phyloP scores from a whole-genome alignment of 148 eudicot species.

The Vaccinium darrowii region DNA sequence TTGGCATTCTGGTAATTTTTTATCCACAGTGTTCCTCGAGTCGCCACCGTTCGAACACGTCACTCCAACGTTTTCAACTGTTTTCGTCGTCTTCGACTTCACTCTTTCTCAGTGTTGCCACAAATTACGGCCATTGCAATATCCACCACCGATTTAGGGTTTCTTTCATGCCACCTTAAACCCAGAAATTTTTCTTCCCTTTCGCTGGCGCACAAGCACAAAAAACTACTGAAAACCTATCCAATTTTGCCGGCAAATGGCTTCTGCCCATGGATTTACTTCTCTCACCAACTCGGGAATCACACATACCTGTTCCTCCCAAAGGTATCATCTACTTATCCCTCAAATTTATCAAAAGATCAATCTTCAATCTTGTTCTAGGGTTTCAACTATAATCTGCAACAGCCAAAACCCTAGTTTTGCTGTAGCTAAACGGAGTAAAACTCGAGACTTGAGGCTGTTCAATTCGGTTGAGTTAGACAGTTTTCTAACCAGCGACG shows the following conservation, averaged over 20 bases:
- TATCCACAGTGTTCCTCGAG: background rate
- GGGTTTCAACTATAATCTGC: slow-evolving; percentile 26
- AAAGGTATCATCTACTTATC: background rate
- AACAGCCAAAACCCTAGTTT: slow-evolving; percentile 25
- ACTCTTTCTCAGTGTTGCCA: background rate
- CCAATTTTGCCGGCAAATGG: slow-evolving; percentile 18
- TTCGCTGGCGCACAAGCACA: background rate
- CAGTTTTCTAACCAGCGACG: slow-evolving; percentile 56
- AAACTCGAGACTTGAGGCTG: slow-evolving; percentile 34
- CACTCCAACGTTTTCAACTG: background rate
- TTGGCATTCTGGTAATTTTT: background rate
- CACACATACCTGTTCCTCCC: background rate
- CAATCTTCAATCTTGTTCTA: slow-evolving; percentile 28
- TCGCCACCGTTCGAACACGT: background rate
- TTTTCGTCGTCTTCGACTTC: background rate
- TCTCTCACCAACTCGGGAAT: slow-evolving; percentile 22
- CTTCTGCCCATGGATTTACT: slow-evolving; percentile 28
- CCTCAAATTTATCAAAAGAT: slow-evolving; percentile 15
- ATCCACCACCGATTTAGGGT: background rate
- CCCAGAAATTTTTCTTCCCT: background rate
- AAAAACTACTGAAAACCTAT: background rate
- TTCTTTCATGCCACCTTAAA: background rate
- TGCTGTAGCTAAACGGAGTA: slow-evolving; percentile 28
- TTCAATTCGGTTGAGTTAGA: slow-evolving; percentile 73
- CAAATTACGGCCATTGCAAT: background rate